Evolutionary conservation across 306 rosid species (phyloP), one percentile per base, ranked within the genome.

Genomic region (Leucaena leucocephala): DNA sequence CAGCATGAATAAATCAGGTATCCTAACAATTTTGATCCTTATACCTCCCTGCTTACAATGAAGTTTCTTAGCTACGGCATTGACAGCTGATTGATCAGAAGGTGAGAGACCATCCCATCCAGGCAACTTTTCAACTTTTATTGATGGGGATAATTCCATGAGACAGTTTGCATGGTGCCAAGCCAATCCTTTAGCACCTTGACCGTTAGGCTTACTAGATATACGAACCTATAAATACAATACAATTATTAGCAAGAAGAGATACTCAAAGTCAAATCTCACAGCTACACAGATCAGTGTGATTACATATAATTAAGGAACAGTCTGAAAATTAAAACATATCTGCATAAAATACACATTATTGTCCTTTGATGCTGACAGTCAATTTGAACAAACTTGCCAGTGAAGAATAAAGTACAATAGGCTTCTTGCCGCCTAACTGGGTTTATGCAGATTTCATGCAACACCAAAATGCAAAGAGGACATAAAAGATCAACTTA

Each of bases 131-230:
- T 89, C 91, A 22, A 92, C 82, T 76, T 89, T 75, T 46, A 87
- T 82, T 73, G 94, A 85, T 57, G 96, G 97, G 22, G 89, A 93
- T 44, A 62, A 71, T 77, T 88, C 96, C 85, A 95, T 7, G 81
- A 87, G 87, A 82, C 99, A 95, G 59, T 86, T 95, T 73, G 93
- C 97, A 85, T 95, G 99, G 86, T 93, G 88, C 99, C 99, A 95
- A 74, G 87, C 81, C 88, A 92, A 82, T 43, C 96, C 78, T 84
- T 75, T 95, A 72, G 99, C 75, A 82, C 97, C 97, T 80, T 88
- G 86, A 82, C 92, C 97, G 36, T 90, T 90, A 67, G 92, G 93
- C 78, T 90, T 91, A 46, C 86, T 64, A 33, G 97, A 95, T 85
- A 95, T 78, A 43, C 99, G 99, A 79, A 90, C 89, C 99, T 94